A percentile compares a stretch with the other conserved stretches of the same genome.
Conservation (phyloP, 1,284 basidiomycete species). For the Pseudozyma thailandica region DNA sequence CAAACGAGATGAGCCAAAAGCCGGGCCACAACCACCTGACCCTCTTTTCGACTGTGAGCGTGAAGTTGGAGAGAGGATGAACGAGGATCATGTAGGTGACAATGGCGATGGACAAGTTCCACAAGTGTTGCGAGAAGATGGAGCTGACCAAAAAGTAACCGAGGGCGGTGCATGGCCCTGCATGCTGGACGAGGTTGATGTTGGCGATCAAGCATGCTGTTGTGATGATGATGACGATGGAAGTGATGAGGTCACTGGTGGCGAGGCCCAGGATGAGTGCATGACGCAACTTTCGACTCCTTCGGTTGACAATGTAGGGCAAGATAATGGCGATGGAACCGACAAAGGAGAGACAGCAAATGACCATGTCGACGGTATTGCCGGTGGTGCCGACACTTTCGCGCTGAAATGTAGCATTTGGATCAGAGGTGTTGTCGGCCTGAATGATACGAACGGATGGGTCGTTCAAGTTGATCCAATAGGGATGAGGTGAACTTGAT, state of each 20-base stretch:
- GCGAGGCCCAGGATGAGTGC: slow-evolving; percentile 60
- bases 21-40: slow-evolving; percentile 58
- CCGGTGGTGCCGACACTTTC: slow-evolving; percentile 43
- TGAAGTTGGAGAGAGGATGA: slow-evolving; percentile 53
- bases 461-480: slow-evolving; percentile 13
- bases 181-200: slow-evolving; percentile 38
- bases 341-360: slow-evolving; percentile 54
- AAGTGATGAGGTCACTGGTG: slow-evolving; percentile 54
- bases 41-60: slow-evolving; percentile 50
- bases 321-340: slow-evolving; percentile 58
- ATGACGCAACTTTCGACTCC: slow-evolving; percentile 56
- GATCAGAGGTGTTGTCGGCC: slow-evolving; percentile 22
- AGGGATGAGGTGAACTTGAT: neutral
- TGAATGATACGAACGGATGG: slow-evolving; percentile 30
- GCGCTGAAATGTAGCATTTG: slow-evolving; percentile 30
- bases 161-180: slow-evolving; percentile 47
- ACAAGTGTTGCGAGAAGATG: slow-evolving; percentile 61
- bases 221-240: slow-evolving; percentile 52
- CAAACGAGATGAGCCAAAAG: slow-evolving; percentile 53
- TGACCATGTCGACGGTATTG: slow-evolving; percentile 58
- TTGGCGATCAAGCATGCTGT: slow-evolving; percentile 44
- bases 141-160: slow-evolving; percentile 51
- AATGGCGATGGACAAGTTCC: slow-evolving; percentile 59
- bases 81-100: slow-evolving; percentile 64
- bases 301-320: slow-evolving; percentile 49